Evolutionary conservation across 164 flowering plant genomes (phyloP), one percentile per base, ranked within the genome.

Genomic region (Macadamia integrifolia): DNA sequence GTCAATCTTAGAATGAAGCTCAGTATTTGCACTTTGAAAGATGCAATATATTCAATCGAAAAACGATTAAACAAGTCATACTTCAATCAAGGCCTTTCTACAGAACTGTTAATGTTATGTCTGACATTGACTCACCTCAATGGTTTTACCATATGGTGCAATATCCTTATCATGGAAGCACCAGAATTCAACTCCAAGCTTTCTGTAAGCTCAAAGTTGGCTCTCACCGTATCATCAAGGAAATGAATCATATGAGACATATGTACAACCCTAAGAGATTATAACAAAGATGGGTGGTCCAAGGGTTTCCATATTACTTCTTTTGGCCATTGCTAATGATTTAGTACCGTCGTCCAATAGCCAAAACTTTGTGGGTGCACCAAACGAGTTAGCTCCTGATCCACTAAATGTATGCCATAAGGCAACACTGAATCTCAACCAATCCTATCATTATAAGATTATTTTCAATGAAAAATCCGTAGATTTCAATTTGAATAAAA

Each of bases 401-500:
- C 98, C 98, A 71, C 98, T 90, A 74, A 94, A 94, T 60, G 98
- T 94, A 66, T 94, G 99, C 99, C 99, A 94, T 80, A 92, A 94
- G 13, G 99, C 99, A 78, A 94, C 87, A 75, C 98, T 94, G 69
- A 94, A 94, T 80, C 98, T 85, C 83, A 89, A 12, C 99, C 99
- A 94, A 68, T 92, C 99, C 98, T 94, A 69, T 23, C 7, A 15
- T 46, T 46, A 8, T 46, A 8, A 8, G 13, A 11, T 46, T 46
- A 46, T 46, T 46, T 9, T 46, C 50, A 46, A 9, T 8, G 9
- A 46, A 9, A 43, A 46, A 46, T 46, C 9, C 3, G 9, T 46
- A 46, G 12, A 9, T 9, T 46, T 46, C 50, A 46, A 46, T 46
- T 46, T 0, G 50, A 46, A 46, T 46, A 11, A 11, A 46, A 8